phyloP scores from a whole-genome alignment of 2,329 filamentous ascomycete genomes.

The Phialophora verrucosa region DNA sequence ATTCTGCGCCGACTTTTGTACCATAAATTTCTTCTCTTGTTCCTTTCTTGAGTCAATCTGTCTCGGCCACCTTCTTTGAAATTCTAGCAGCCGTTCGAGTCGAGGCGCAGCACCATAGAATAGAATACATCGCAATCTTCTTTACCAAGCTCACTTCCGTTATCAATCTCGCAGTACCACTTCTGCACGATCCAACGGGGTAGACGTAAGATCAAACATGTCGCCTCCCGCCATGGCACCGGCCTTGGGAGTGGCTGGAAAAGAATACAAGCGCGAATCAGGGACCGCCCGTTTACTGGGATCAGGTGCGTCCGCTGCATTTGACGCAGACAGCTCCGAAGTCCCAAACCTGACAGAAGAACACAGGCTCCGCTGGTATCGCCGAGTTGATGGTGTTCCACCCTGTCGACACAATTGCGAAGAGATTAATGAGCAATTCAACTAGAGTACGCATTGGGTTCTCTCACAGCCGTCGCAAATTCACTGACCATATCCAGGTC shows the following conservation, averaged over 20 bases:
- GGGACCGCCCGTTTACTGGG: slow-evolving; percentile 85
- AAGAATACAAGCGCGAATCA: slow-evolving; percentile 81
- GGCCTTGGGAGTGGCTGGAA: slow-evolving; percentile 54
- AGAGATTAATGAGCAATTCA: slow-evolving; percentile 99
- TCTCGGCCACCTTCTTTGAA: background rate
- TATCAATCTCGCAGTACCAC: background rate
- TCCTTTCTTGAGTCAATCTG: background rate
- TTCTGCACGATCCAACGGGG: background rate
- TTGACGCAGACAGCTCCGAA: slow-evolving; percentile 40
- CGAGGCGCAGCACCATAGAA: background rate
- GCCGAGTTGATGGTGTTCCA: slow-evolving; percentile 93
- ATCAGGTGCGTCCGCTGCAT: slow-evolving; percentile 67
- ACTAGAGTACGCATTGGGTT: slow-evolving; percentile 63
- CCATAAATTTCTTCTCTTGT: background rate
- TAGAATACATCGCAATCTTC: background rate
- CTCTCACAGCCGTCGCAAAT: background rate
- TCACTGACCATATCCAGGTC: slow-evolving; percentile 53
- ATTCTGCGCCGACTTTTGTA: background rate
- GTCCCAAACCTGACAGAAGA: slow-evolving; percentile 33
- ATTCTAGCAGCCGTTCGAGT: background rate
- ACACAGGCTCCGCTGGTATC: slow-evolving; percentile 83
- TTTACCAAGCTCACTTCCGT: background rate
- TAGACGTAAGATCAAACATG: slow-evolving; percentile 17
- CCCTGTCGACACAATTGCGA: slow-evolving; percentile 96
- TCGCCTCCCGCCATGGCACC: slow-evolving; percentile 39